These are phyloP conservation scores for Cryptococcus hybrid DNA, from an alignment of 1,284 basidiomycete genomes.

Conservation along the genomic window DNA sequence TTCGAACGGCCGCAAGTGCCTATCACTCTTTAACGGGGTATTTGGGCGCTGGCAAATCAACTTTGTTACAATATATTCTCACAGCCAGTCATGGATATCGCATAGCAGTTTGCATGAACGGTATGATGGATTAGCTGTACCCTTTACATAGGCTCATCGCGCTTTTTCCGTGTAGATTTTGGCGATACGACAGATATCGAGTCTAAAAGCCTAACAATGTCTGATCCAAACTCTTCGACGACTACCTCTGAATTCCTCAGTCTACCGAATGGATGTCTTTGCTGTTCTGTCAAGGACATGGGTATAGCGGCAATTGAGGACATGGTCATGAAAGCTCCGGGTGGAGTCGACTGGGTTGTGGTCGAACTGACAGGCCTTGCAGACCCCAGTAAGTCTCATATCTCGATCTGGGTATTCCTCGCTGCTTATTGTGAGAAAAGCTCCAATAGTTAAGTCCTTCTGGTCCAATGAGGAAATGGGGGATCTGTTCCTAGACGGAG, in stretches of 20 bases:
- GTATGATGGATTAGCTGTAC: slow-evolving; percentile 17
- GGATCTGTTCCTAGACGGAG: slow-evolving; percentile 75
- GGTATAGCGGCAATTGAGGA: slow-evolving; percentile 89
- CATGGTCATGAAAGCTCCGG: slow-evolving; percentile 58
- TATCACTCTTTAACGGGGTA: slow-evolving; percentile 90
- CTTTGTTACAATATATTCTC: slow-evolving; percentile 76
- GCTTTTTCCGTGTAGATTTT: slow-evolving; percentile 35
- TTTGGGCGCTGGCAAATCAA: slow-evolving; percentile 83
- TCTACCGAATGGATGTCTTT: slow-evolving; percentile 88
- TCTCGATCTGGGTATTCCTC: not conserved
- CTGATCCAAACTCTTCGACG: slow-evolving; percentile 55
- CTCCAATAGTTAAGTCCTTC: slow-evolving; percentile 78
- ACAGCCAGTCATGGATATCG: slow-evolving; percentile 88
- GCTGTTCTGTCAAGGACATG: slow-evolving; percentile 89
- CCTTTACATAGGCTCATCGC: too few relatives aligned
- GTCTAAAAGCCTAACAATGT: slow-evolving; percentile 54
- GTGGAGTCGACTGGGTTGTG: slow-evolving; percentile 85
- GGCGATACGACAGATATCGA: slow-evolving; percentile 53
- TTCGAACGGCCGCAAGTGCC: slow-evolving; percentile 59
- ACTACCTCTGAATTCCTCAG: slow-evolving; percentile 61
- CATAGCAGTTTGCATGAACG: slow-evolving; percentile 97
- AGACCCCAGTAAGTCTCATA: slow-evolving; percentile 67
- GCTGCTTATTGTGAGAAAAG: slow-evolving; percentile 3
- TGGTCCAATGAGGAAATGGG: slow-evolving; percentile 91
- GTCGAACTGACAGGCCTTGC: slow-evolving; percentile 91